Base-by-base conservation (phyloP, 139 green algal species). In the Parachlorella kessleri region DNA sequence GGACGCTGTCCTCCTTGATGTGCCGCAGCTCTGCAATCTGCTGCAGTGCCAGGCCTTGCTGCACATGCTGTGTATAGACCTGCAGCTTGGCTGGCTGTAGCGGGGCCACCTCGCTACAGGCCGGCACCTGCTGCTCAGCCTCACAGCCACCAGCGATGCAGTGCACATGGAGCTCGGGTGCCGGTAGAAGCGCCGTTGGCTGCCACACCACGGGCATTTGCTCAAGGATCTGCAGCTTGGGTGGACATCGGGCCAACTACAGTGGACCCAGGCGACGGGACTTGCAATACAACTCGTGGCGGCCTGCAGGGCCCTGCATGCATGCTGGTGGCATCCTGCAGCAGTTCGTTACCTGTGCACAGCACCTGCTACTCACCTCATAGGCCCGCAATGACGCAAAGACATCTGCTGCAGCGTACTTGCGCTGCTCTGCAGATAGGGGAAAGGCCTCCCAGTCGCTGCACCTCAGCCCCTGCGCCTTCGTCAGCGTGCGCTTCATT, bases 381-480 rank as follows among this genome's bases (percentile, higher is more conserved):
- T 80, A 78, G 6, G 85, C 38, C 6, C 42, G 67, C 39, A 92
- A 67, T 6, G 41, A 73, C 26, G 78, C 87, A 77, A 73, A 91
- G 3, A 87, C 88, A 67, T 92, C 88, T 23, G 77, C 72, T 9
- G 88, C 87, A 1, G 88, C 88, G 38, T 92, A 92, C 14, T 21
- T 14, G 54, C 77, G 72, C 81, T 92, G 88, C 55, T 64, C 73
- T 2, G 30, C 3, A 26, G 64, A 72, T 40, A 90, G 55, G 26
- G 83, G 86, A 5, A 6, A 21, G 3, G 10, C 39, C 70, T 90
- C 85, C 86, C 83, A 92, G 75, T 91, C 81, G 82, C 84, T 84
- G 64, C 75, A 83, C 39, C 86, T 54, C 54, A 89, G 37, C 28
- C 2, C 39, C 35, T 80, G 77, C 28, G 35, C 23, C 81, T 90